Percentiles rank a stretch among this genome's conserved stretches.
These are phyloP conservation scores for Hypholoma sublateritium DNA, from an alignment of 768 basidiomycete species.

Conservation along the genomic window DNA sequence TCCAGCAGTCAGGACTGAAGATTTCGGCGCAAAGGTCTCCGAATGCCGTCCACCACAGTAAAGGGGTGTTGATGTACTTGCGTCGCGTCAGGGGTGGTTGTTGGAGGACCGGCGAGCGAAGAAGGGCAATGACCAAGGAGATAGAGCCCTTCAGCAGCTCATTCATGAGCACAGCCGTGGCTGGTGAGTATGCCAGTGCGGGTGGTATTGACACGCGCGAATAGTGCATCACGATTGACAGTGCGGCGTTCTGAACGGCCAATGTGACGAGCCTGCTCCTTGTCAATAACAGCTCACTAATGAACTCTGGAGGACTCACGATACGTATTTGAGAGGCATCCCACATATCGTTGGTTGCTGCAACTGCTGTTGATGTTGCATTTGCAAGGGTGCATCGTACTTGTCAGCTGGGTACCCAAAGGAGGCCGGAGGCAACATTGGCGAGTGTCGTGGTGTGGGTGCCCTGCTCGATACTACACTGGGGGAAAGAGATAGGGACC, in stretches of 20 bases:
- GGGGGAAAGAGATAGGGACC: slow-evolving; percentile 46
- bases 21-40: slow-evolving; percentile 65
- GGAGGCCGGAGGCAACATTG: slow-evolving; percentile 49
- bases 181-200: slow-evolving; percentile 85
- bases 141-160: slow-evolving; percentile 93
- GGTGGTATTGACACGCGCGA: slow-evolving; percentile 87
- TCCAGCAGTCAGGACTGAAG: slow-evolving; percentile 96
- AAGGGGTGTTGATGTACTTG: slow-evolving; percentile 37
- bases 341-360: slow-evolving; percentile 60
- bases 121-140: slow-evolving; percentile 84
- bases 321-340: slow-evolving; percentile 77
- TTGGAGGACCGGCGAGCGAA: slow-evolving; percentile 40
- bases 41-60: slow-evolving; percentile 50
- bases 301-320: slow-evolving; percentile 45
- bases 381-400: slow-evolving; percentile 20
- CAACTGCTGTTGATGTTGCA: slow-evolving; percentile 25
- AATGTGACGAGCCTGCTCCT: slow-evolving; percentile 69
- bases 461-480: slow-evolving; percentile 32
- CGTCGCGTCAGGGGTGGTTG: slow-evolving; percentile 36
- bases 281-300: not conserved
- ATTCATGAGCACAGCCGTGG: slow-evolving; percentile 90
- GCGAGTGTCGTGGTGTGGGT: slow-evolving; percentile 44
- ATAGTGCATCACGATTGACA: slow-evolving; percentile 98
- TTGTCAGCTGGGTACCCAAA: slow-evolving; percentile 41
- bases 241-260: slow-evolving; percentile 91